Conservation (phyloP, 2,329 filamentous ascomycete genomes). For the Alternaria brassicicola region DNA sequence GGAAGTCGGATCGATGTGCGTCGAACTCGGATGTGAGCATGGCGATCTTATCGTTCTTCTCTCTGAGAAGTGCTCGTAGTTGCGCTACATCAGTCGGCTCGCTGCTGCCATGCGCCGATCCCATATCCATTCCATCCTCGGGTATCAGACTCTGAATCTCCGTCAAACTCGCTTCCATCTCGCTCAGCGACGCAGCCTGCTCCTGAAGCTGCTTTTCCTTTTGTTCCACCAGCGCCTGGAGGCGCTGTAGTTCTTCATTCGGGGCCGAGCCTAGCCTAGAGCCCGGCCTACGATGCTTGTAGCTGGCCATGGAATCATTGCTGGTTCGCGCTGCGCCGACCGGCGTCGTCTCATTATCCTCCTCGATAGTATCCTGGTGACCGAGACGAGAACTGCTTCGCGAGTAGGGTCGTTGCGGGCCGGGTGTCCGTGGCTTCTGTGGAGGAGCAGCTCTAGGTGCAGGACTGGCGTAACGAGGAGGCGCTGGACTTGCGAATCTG, state of each 20-base stretch:
- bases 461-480: conserved; percentile 66
- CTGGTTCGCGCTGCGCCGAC: conserved; percentile 58
- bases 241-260: conserved; percentile 71
- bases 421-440: conserved; percentile 50
- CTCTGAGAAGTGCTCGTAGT: conserved; percentile 79
- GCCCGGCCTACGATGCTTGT: conserved; percentile 37
- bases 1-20: conserved; percentile 90
- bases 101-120: conserved; percentile 52
- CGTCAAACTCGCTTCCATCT: conserved; percentile 88
- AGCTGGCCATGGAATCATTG: conserved; percentile 60
- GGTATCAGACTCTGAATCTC: conserved; percentile 79
- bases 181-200: conserved; percentile 78
- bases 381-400: conserved; percentile 55
- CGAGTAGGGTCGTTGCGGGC: conserved; percentile 54
- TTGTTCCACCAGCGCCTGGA: conserved; percentile 78
- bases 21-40: conserved; percentile 95
- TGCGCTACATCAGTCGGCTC: conserved; percentile 70
- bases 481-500: conserved; percentile 67
- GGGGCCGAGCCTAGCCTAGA: conserved; percentile 45
- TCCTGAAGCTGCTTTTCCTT: conserved; percentile 88
- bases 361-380: conserved; percentile 50
- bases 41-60: conserved; percentile 97
- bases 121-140: conserved; percentile 56
- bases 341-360: conserved; percentile 55
- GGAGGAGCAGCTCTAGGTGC: conserved; percentile 62